A percentile compares a stretch with the other conserved stretches of the same genome.
Evolutionary conservation across 345 rosid genomes (phyloP).

Genomic region (Populus euphratica): DNA sequence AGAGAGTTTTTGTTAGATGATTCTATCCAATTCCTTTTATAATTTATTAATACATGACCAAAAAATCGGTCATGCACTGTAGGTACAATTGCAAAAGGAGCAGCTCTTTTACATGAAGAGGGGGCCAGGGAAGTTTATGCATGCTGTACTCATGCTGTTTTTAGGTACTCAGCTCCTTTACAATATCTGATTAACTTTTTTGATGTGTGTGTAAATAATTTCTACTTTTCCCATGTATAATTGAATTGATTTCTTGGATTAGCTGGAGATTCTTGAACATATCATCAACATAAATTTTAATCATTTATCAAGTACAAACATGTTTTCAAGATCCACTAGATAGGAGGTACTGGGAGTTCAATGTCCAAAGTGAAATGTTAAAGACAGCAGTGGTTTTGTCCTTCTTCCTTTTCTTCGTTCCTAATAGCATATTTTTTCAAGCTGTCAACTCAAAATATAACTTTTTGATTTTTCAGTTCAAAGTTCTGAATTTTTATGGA

Average conservation of each 20-base stretch:
- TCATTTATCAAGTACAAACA: neutral
- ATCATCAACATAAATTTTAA: neutral
- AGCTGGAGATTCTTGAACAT: neutral
- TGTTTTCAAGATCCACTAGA: neutral
- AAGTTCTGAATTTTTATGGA: neutral
- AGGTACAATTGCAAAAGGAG: slow-evolving; percentile 46
- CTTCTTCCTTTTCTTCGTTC: neutral
- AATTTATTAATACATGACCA: neutral
- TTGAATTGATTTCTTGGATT: neutral
- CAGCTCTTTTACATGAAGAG: slow-evolving; percentile 28
- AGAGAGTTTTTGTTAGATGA: neutral
- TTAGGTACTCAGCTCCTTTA: slow-evolving; percentile 44
- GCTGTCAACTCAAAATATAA: neutral
- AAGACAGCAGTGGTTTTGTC: neutral
- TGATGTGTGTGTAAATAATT: neutral
- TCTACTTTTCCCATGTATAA: neutral
- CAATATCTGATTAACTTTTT: neutral
- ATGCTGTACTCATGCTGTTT: slow-evolving; percentile 33
- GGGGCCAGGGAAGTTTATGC: slow-evolving; percentile 36
- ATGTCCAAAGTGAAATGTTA: neutral
- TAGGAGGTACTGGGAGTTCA: neutral
- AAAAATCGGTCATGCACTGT: neutral
- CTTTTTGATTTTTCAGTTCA: neutral
- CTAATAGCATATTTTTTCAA: neutral
- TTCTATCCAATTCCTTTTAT: neutral